phyloP scores from a whole-genome alignment of 2,329 filamentous ascomycete genomes.

The Penicillium sp. region DNA sequence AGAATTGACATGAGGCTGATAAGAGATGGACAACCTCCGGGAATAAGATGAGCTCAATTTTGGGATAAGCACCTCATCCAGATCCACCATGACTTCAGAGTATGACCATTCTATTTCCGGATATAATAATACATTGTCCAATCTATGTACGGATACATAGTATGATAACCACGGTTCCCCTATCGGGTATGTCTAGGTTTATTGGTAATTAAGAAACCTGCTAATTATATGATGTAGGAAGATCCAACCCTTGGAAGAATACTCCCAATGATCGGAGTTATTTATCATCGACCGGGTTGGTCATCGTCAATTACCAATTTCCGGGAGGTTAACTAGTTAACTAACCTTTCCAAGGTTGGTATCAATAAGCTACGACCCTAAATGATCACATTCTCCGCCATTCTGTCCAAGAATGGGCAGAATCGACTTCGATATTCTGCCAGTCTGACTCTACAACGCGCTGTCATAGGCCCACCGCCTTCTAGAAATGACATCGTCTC shows the following conservation, averaged over 20 bases:
- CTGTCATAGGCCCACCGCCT: neutral
- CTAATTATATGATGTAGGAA: neutral
- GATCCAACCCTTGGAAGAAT: neutral
- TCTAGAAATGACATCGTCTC: neutral
- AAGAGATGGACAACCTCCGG: neutral
- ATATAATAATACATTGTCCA: neutral
- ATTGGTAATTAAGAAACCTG: neutral
- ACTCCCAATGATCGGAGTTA: neutral
- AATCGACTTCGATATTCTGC: neutral
- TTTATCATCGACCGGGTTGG: constrained; percentile 1
- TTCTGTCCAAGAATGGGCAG: neutral
- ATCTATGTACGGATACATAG: neutral
- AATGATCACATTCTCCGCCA: constrained; percentile 22
- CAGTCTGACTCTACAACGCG: neutral
- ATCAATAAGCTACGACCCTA: neutral
- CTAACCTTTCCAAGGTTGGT: neutral
- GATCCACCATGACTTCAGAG: constrained; percentile 2
- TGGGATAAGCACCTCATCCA: neutral
- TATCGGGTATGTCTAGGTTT: neutral
- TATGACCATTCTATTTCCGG: neutral
- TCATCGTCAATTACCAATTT: constrained; percentile 4
- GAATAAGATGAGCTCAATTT: neutral
- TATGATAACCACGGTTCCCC: neutral
- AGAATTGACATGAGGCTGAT: neutral
- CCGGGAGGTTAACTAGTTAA: neutral